Evolutionary conservation across 441 rosid species (phyloP), one percentile per base, ranked within the genome.

Genomic region (Macaranga tanarius): DNA sequence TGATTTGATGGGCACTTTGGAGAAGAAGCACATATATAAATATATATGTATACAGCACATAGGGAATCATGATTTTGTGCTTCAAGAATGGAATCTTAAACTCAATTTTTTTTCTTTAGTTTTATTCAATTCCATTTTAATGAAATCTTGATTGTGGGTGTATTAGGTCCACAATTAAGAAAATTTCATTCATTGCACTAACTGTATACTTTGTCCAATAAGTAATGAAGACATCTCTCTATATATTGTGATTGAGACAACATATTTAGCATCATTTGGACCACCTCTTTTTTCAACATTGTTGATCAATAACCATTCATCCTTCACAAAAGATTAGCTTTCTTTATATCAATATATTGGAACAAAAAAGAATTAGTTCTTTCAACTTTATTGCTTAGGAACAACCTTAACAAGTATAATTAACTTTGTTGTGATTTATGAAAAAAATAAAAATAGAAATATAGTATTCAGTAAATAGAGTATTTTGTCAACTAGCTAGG

Each of bases 21-120:
- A 55, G 60, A 11, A 31, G 44, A 12, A 60, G 25, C 17, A 62
- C 10, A 67, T 42, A 42, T 5, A 31, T 31, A 31, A 31, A 31
- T 31, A 31, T 31, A 31, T 31, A 31, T 31, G 4, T 19, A 67
- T 2, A 67, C 3, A 42, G 22, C 50, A 60, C 69, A 72, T 25
- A 60, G 16, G 38, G 64, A 61, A 42, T 45, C 26, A 62, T 52
- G n/a, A 67, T 62, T 23, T 54, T 40, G 16, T 16, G 48, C 45
- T 68, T 6, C 28, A 22, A 69, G 56, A 62, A 69, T 62, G 73
- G 73, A 75, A 75, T 75, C 77, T 54, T 23, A 42, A 61, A 42
- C 28, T 67, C 62, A 16, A 19, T 52, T 62, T 23, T 68, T 38
- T 47, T 16, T 10, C 55, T 44, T 31, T 31, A 45, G 28, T 7